Percentiles rank a stretch among this genome's conserved stretches.
Conservation (phyloP, 805 yeast genomes). For the Ogataea corticis region DNA sequence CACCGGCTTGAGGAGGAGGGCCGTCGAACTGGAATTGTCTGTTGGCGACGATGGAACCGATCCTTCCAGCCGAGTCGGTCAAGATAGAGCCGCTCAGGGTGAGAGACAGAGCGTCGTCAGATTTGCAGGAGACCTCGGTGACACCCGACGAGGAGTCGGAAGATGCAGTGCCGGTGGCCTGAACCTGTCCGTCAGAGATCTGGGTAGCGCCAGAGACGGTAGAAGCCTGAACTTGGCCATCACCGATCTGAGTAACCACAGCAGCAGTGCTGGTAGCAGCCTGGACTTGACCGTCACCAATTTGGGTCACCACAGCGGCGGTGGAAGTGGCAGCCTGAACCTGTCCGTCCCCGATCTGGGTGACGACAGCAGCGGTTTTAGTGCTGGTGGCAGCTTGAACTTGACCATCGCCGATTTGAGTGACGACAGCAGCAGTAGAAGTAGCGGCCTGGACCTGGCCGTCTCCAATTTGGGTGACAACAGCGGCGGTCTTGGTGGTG, state of each 20-base stretch:
- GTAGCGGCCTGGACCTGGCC: constrained; percentile 43
- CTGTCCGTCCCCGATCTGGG: constrained; percentile 31
- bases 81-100: constrained; percentile 42
- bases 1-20: constrained; percentile 65
- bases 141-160: constrained; percentile 21
- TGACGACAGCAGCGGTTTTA: constrained; percentile 30
- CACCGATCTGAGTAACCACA: constrained; percentile 44
- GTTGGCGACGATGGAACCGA: constrained; percentile 62
- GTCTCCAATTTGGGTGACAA: constrained; percentile 43
- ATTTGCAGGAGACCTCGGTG: constrained; percentile 35
- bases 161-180: constrained; percentile 32
- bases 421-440: constrained; percentile 31
- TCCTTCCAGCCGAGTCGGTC: constrained; percentile 50
- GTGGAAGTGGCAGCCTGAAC: constrained; percentile 37
- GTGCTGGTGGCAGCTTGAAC: constrained; percentile 44
- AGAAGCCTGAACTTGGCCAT: constrained; percentile 47
- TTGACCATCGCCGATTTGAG: constrained; percentile 50
- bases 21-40: constrained; percentile 68
- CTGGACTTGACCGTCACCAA: constrained; percentile 40
- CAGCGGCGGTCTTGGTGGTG: constrained; percentile 19
- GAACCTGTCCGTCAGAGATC: constrained; percentile 48
- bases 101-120: constrained; percentile 43
- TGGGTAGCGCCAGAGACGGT: constrained; percentile 37
- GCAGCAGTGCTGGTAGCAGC: constrained; percentile 37
- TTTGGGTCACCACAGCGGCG: constrained; percentile 37